Conservation (phyloP, 306 rosid genomes). For the Gynostemma pentaphyllum region DNA sequence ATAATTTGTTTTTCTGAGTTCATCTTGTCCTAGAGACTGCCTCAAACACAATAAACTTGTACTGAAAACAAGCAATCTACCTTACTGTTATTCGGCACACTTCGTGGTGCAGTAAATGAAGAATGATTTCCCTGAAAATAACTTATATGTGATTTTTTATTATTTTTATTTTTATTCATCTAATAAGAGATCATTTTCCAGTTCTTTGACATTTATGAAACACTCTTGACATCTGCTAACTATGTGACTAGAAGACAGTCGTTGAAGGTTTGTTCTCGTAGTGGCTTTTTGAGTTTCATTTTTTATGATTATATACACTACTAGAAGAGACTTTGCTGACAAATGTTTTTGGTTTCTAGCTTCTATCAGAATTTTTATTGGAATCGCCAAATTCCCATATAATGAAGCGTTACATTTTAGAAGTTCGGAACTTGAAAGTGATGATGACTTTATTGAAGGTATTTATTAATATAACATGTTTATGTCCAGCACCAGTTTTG, state of each 20-base stretch:
- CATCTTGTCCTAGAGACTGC: not conserved
- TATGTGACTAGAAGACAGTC: slow-evolving; percentile 97
- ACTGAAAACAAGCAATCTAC: too few relatives aligned
- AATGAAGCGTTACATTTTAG: slow-evolving; percentile 86
- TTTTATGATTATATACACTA: slow-evolving; percentile 8
- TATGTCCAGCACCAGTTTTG: not conserved
- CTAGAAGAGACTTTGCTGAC: slow-evolving; percentile 12
- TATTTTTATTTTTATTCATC: slow-evolving; percentile 8
- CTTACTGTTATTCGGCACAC: too few relatives aligned
- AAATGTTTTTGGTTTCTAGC: slow-evolving; percentile 40
- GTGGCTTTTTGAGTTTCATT: slow-evolving; percentile 7
- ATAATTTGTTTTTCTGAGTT: not conserved
- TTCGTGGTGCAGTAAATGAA: not conserved
- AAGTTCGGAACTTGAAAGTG: slow-evolving; percentile 71
- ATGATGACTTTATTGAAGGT: slow-evolving; percentile 91
- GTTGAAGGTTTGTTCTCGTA: slow-evolving; percentile 63
- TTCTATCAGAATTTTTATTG: slow-evolving; percentile 82
- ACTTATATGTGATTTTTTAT: not conserved
- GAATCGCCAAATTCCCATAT: slow-evolving; percentile 74
- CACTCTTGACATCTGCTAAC: slow-evolving; percentile 72
- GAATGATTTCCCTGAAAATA: not conserved
- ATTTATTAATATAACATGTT: slow-evolving; percentile 8
- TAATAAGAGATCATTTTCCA: slow-evolving; percentile 36
- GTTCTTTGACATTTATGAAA: slow-evolving; percentile 85
- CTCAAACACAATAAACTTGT: too few relatives aligned